Evolutionary conservation across 768 basidiomycete genomes (phyloP).

Genomic region (Myochromella boudieri): DNA sequence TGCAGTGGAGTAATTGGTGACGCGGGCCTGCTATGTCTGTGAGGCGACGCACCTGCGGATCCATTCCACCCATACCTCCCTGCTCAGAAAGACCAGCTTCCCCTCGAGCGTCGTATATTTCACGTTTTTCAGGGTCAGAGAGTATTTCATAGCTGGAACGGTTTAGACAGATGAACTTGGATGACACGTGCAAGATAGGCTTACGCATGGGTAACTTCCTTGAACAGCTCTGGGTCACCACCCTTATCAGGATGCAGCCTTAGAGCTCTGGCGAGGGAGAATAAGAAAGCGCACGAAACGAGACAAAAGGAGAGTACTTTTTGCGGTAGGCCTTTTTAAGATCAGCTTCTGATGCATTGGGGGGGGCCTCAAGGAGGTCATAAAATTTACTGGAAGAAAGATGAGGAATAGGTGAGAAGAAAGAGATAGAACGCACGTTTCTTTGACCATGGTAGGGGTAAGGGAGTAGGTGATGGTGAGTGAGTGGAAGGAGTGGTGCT

Average conservation of each 20-base stretch:
- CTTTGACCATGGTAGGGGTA: conserved; percentile 58
- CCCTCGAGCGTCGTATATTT: conserved; percentile 85
- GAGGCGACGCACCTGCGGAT: conserved; percentile 71
- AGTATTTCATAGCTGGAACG: conserved; percentile 81
- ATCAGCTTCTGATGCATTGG: conserved; percentile 77
- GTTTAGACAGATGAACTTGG: conserved; percentile 5
- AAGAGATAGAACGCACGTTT: conserved; percentile 48
- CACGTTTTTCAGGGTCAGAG: conserved; percentile 82
- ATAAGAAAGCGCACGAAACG: conserved; percentile 7
- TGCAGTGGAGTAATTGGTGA: conserved; percentile 25
- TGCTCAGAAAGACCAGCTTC: conserved; percentile 88
- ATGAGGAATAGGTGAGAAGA: conserved; percentile 8
- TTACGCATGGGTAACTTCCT: conserved; percentile 94
- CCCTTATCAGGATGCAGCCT: conserved; percentile 92
- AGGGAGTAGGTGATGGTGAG: conserved; percentile 19
- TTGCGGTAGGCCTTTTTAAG: conserved; percentile 96
- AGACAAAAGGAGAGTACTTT: conserved; percentile 51
- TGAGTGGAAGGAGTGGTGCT: conserved; percentile 15
- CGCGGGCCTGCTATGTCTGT: not conserved
- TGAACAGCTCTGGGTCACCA: conserved; percentile 95
- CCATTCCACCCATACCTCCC: conserved; percentile 94
- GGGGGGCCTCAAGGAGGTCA: conserved; percentile 85
- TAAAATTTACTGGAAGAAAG: conserved; percentile 71
- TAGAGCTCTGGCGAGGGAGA: conserved; percentile 56
- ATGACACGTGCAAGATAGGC: conserved; percentile 25